Conservation (phyloP, 2,329 filamentous ascomycete genomes). For the Rhynchosporium agropyri region DNA sequence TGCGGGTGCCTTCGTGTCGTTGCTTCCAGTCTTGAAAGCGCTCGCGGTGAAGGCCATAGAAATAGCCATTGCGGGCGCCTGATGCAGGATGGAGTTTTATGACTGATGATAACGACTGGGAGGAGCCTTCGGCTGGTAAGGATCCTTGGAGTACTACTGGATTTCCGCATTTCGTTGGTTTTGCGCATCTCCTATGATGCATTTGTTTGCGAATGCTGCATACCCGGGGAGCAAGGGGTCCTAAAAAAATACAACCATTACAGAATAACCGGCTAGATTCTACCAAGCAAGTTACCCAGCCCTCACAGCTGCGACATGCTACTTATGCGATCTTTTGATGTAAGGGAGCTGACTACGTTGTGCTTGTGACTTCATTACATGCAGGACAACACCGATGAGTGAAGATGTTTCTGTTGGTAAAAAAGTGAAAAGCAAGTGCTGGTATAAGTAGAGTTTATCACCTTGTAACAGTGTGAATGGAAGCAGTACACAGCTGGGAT, state of each 20-base stretch:
- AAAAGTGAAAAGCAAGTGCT: neutral
- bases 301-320: slow-evolving; percentile 2
- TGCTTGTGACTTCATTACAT: neutral
- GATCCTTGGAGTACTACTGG: slow-evolving; percentile 1
- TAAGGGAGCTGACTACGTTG: neutral
- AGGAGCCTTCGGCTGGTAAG: neutral
- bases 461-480: neutral
- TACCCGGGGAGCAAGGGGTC: slow-evolving; percentile 8
- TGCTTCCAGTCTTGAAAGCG: neutral
- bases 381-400: neutral
- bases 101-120: neutral
- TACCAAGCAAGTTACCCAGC: neutral
- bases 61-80: neutral
- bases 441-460: neutral
- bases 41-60: neutral
- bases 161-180: neutral
- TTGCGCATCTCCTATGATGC: neutral
- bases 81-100: neutral
- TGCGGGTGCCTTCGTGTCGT: neutral
- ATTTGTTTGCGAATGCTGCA: neutral
- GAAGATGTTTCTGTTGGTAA: neutral
- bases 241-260: neutral
- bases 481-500: neutral
- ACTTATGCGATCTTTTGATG: neutral
- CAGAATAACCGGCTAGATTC: slow-evolving; percentile 1